These are phyloP conservation scores for Bromus sterilis DNA, from an alignment of 176 grass and related monocot genomes.

Conservation along the genomic window DNA sequence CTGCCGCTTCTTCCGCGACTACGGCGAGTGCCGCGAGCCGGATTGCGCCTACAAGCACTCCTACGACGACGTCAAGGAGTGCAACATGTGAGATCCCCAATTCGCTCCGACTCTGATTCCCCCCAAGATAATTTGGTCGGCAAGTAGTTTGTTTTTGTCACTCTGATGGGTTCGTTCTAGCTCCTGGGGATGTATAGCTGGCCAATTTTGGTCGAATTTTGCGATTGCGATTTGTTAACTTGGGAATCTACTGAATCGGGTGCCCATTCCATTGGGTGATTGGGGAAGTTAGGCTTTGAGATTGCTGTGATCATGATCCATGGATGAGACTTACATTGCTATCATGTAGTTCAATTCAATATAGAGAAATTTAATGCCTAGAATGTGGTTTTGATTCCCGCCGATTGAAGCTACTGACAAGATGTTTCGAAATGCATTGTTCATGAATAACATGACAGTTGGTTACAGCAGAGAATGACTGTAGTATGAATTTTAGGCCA, in stretches of 20 bases:
- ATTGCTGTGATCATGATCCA: neutral
- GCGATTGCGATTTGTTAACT: neutral
- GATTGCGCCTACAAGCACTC: slow-evolving; percentile 99
- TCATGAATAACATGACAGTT: neutral
- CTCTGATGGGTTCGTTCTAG: neutral
- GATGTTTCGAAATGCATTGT: neutral
- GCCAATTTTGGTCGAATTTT: neutral
- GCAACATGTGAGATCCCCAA: slow-evolving; percentile 68
- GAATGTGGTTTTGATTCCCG: neutral
- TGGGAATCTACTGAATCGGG: neutral
- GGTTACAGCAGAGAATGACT: neutral
- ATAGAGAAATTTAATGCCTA: neutral
- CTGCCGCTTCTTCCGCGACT: slow-evolving; percentile 91
- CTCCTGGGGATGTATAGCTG: neutral
- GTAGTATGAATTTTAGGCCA: neutral
- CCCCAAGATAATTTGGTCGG: neutral
- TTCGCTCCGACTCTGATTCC: neutral
- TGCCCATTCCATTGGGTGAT: neutral
- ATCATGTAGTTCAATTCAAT: neutral
- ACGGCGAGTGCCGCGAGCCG: slow-evolving; percentile 85
- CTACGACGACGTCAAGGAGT: slow-evolving; percentile 93
- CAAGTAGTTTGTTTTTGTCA: neutral
- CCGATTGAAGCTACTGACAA: neutral
- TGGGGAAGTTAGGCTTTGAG: neutral
- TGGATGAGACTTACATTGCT: neutral